Conservation (phyloP, 495 filamentous ascomycete genomes). For the Podospora fimiseda region DNA sequence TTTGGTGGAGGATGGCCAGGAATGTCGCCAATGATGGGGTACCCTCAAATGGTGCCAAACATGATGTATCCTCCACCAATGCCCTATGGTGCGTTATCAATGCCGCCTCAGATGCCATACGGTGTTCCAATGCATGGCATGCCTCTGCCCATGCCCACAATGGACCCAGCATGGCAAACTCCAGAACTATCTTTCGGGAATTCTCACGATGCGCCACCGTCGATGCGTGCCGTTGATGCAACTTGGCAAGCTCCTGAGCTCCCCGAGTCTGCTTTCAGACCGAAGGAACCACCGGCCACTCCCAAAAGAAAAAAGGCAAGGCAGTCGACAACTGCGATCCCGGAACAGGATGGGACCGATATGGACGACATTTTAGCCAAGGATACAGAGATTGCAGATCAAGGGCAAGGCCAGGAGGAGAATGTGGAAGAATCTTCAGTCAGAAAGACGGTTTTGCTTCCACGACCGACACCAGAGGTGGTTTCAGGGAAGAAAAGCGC, state of each 20-base stretch:
- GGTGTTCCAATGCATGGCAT: constrained; percentile 4
- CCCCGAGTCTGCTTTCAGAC: constrained; percentile 10
- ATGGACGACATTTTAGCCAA: constrained; percentile 25
- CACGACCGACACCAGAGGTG: background rate
- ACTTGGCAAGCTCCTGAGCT: constrained; percentile 25
- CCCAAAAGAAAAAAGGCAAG: constrained; percentile 10
- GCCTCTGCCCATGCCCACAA: constrained; percentile 1
- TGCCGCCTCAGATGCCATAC: constrained; percentile 12
- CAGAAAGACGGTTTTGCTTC: constrained; percentile 4
- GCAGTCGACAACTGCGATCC: constrained; percentile 3
- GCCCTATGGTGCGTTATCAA: constrained; percentile 5
- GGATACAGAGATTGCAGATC: constrained; percentile 3
- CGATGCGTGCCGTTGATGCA: constrained; percentile 14
- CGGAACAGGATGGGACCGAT: constrained; percentile 9
- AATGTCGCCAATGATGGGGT: background rate
- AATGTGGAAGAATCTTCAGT: background rate
- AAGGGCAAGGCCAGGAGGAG: background rate
- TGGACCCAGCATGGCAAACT: constrained; percentile 23
- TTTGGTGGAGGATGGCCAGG: constrained; percentile 7
- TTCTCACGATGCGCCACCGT: constrained; percentile 7
- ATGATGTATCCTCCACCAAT: constrained; percentile 13
- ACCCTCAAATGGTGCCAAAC: constrained; percentile 1
- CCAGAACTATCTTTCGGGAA: constrained; percentile 18
- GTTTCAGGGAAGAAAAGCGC: background rate
- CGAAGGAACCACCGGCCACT: background rate